These are phyloP conservation scores for Paraphoma sp. DNA, from an alignment of 2,329 filamentous ascomycete species.

Conservation along the genomic window DNA sequence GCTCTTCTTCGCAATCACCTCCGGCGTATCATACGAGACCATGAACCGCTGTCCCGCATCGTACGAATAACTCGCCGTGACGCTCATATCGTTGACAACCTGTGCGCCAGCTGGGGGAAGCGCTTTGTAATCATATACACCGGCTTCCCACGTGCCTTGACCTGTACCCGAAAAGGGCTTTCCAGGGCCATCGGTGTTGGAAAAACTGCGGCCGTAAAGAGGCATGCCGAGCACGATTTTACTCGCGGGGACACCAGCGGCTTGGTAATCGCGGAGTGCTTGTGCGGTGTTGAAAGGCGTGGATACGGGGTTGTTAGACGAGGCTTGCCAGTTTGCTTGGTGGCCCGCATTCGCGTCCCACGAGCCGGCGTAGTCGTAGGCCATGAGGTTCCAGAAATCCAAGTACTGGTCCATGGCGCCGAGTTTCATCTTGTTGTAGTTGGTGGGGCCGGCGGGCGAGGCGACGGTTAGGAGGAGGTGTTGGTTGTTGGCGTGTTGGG, in stretches of 20 bases:
- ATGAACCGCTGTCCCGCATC: conserved; percentile 30
- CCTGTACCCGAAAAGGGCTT: conserved; percentile 39
- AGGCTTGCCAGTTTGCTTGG: conserved; percentile 39
- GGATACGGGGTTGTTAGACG: conserved; percentile 30
- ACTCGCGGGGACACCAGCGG: conserved; percentile 36
- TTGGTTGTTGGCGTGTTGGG: conserved; percentile 45
- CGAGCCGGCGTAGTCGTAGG: conserved; percentile 72
- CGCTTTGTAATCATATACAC: conserved; percentile 47
- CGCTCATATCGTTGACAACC: conserved; percentile 25
- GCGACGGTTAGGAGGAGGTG: conserved; percentile 57
- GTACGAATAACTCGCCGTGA: conserved; percentile 42
- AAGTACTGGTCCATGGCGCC: conserved; percentile 55
- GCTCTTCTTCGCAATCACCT: conserved; percentile 37
- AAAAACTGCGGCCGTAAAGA: conserved; percentile 45
- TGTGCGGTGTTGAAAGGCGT: conserved; percentile 45
- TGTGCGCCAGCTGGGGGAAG: conserved; percentile 35
- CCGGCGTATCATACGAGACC: conserved; percentile 45
- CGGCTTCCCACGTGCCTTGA: conserved; percentile 42
- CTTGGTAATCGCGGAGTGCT: conserved; percentile 40
- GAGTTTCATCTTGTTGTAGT: conserved; percentile 54
- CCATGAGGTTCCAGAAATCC: conserved; percentile 73
- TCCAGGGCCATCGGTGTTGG: conserved; percentile 44
- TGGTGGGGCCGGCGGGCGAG: conserved; percentile 51
- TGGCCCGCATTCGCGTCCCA: conserved; percentile 45
- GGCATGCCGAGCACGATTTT: conserved; percentile 49